Conservation (phyloP, 2,329 filamentous ascomycete genomes). For the Aspergillus fijiensis region DNA sequence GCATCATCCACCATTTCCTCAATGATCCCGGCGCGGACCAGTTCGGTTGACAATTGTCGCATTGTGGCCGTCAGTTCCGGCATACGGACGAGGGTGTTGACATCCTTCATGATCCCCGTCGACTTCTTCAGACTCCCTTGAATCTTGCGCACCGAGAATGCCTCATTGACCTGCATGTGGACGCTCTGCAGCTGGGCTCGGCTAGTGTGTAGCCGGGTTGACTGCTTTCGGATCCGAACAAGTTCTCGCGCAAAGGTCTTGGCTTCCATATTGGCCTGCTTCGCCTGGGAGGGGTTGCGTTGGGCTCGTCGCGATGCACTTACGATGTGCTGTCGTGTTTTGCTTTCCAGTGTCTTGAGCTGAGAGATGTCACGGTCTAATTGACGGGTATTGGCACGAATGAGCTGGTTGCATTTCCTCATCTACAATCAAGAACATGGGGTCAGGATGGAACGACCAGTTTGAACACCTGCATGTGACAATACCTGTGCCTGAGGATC, state of each 20-base stretch:
- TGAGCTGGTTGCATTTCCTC: conserved; percentile 89
- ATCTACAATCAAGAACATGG: conserved; percentile 56
- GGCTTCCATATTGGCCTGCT: conserved; percentile 77
- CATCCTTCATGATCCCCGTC: conserved; percentile 94
- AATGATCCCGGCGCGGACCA: conserved; percentile 93
- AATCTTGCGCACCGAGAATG: conserved; percentile 92
- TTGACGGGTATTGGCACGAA: conserved; percentile 87
- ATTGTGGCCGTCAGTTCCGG: conserved; percentile 88
- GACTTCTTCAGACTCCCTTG: conserved; percentile 84
- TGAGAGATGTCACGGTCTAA: conserved; percentile 87
- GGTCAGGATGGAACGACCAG: conserved; percentile 12
- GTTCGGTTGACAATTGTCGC: conserved; percentile 79
- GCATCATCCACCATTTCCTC: conserved; percentile 95
- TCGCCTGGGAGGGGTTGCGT: conserved; percentile 72
- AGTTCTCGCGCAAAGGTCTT: conserved; percentile 88
- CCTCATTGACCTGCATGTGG: conserved; percentile 96
- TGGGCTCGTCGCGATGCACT: conserved; percentile 78
- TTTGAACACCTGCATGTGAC: conserved; percentile 1
- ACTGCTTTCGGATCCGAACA: conserved; percentile 75
- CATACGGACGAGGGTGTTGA: conserved; percentile 79
- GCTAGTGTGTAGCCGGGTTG: conserved; percentile 72
- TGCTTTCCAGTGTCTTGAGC: conserved; percentile 75
- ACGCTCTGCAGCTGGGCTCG: conserved; percentile 92
- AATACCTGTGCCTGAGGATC: conserved; percentile 89
- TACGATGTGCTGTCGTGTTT: conserved; percentile 82